phyloP scores from a whole-genome alignment of 2,329 filamentous ascomycete genomes.

The Cladosporium austrohemisphaericum region DNA sequence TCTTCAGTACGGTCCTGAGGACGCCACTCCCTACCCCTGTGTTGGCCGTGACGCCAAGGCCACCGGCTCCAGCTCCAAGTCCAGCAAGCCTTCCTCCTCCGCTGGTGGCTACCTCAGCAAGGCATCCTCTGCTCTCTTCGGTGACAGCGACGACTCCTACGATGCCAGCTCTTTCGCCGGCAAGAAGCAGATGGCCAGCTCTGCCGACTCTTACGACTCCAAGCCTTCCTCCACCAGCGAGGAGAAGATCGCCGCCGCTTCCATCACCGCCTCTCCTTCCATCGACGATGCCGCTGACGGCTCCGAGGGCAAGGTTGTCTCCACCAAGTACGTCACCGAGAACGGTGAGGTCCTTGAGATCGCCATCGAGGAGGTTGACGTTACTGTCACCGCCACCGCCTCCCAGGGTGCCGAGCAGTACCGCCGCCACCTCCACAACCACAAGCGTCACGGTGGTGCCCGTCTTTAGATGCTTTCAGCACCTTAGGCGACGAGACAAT shows the following conservation, averaged over 20 bases:
- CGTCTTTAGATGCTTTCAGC: conserved; percentile 12
- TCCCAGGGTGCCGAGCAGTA: conserved; percentile 26
- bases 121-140: conserved; percentile 12
- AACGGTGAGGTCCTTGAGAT: conserved; percentile 44
- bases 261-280: conserved; percentile 28
- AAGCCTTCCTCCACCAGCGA: conserved; percentile 19
- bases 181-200: neutral
- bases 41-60: conserved; percentile 21
- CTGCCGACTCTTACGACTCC: neutral
- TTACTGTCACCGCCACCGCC: conserved; percentile 39
- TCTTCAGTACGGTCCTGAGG: conserved; percentile 44
- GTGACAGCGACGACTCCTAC: conserved; percentile 5
- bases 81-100: conserved; percentile 7
- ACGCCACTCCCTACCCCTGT: conserved; percentile 36
- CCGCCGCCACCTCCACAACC: conserved; percentile 31
- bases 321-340: conserved; percentile 42
- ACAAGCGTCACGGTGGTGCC: conserved; percentile 23
- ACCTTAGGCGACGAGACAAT: neutral
- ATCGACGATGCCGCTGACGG: conserved; percentile 16
- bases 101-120: conserved; percentile 5
- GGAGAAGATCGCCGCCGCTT: conserved; percentile 20
- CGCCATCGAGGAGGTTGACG: conserved; percentile 41
- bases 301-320: conserved; percentile 28
- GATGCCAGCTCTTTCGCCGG: neutral
- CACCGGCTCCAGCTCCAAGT: conserved; percentile 10